Conservation (phyloP, 2,329 filamentous ascomycete genomes). For the Davidsoniella eucalypti region DNA sequence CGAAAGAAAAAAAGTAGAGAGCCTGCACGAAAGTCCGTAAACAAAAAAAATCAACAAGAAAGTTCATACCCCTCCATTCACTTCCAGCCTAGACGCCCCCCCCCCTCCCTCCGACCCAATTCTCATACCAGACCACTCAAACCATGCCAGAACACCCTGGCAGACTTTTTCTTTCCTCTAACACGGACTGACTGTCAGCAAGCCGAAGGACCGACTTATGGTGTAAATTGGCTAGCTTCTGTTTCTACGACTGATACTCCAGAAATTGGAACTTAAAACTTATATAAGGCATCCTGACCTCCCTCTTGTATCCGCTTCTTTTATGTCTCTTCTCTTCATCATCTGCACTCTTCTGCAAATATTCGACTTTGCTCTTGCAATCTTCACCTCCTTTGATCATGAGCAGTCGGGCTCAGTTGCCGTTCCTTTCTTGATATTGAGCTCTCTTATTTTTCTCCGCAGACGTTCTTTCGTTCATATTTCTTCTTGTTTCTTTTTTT, state of each 20-base stretch:
- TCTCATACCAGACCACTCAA: not conserved
- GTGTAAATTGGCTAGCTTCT: no score
- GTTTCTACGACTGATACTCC: no score
- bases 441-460: not conserved
- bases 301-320: not conserved
- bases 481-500: not conserved
- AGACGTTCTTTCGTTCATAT: constrained; percentile 13
- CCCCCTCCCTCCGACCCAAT: constrained; percentile 3
- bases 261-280: no score
- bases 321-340: not conserved
- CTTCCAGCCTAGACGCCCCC: not conserved
- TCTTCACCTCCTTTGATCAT: not conserved
- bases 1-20: no score
- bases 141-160: no score
- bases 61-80: not conserved
- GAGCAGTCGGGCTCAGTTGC: constrained; percentile 3
- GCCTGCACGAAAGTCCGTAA: no score
- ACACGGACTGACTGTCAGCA: no score
- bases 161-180: no score
- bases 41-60: no score
- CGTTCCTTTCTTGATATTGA: constrained; percentile 3
- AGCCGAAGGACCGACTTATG: no score
- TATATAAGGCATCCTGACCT: constrained; percentile 13
- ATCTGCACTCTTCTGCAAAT: constrained; percentile 7
- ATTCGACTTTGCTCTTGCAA: constrained; percentile 1